phyloP scores from a whole-genome alignment of 1,284 basidiomycete genomes.

The Trichosporon ovoides region DNA sequence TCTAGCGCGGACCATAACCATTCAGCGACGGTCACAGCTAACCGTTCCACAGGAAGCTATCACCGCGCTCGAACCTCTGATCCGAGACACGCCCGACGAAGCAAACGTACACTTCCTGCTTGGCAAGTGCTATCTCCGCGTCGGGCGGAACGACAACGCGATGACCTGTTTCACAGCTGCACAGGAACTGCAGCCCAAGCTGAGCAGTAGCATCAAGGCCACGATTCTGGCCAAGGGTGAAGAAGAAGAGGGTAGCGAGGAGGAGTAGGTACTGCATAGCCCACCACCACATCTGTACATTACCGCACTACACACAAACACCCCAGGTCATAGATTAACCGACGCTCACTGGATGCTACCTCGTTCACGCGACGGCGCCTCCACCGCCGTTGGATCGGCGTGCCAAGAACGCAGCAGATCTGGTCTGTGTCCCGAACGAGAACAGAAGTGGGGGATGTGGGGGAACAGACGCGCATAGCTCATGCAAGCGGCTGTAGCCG shows the following conservation, averaged over 20 bases:
- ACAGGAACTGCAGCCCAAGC: conserved; percentile 61
- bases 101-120: conserved; percentile 91
- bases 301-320: background rate
- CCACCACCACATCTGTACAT: no score
- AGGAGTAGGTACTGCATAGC: conserved; percentile 7
- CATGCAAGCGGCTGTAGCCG: no score
- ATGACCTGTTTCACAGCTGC: conserved; percentile 78
- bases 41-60: conserved; percentile 61
- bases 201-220: conserved; percentile 46
- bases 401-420: no score
- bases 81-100: conserved; percentile 71
- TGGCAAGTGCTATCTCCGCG: conserved; percentile 75
- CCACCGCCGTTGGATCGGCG: no score
- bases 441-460: no score
- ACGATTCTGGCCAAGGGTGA: conserved; percentile 36
- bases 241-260: conserved; percentile 51
- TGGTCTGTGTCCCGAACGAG: no score
- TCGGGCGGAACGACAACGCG: conserved; percentile 70
- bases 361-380: no score
- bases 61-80: conserved; percentile 68
- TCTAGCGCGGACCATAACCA: no score
- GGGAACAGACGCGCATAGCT: no score
- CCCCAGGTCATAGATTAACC: no score
- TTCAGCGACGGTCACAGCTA: background rate
- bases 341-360: no score